These are phyloP conservation scores for Nicotiana noctiflora DNA, from an alignment of 257 asterid genomes.

Conservation along the genomic window DNA sequence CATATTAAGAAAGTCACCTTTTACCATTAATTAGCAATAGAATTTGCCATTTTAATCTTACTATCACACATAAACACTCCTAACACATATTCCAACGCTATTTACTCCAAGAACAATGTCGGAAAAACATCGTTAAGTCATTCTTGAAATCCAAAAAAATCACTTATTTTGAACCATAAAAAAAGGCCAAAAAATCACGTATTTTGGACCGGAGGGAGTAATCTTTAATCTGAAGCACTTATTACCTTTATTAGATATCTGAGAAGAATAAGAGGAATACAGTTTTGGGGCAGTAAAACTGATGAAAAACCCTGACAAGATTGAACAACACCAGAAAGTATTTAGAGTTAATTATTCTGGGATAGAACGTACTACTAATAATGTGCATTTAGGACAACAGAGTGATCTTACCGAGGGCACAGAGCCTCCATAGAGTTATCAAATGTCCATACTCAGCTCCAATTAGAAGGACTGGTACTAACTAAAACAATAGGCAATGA, in stretches of 20 bases:
- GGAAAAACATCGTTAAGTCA: no score
- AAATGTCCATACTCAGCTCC: slow-evolving; percentile 93
- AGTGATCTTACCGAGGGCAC: slow-evolving; percentile 57
- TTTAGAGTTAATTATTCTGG: neutral
- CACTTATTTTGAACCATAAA: no score
- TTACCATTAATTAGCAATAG: no score
- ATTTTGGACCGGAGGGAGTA: no score
- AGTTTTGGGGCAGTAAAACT: slow-evolving; percentile 75
- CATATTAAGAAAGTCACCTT: no score
- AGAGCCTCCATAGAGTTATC: slow-evolving; percentile 67
- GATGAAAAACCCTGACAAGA: slow-evolving; percentile 57
- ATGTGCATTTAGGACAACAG: neutral
- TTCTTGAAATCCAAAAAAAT: no score
- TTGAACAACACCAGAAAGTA: neutral
- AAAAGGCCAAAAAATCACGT: no score
- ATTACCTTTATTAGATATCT: slow-evolving; percentile 55
- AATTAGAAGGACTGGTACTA: slow-evolving; percentile 60
- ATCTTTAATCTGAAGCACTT: neutral
- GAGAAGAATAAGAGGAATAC: slow-evolving; percentile 44
- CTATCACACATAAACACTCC: no score
- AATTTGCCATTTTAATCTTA: no score
- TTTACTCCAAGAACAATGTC: no score
- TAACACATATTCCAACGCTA: no score
- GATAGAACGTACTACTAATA: neutral
- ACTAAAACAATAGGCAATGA: slow-evolving; percentile 26